Evolutionary conservation across 768 basidiomycete genomes (phyloP).

Genomic region (Termitomyces eurrhizus): DNA sequence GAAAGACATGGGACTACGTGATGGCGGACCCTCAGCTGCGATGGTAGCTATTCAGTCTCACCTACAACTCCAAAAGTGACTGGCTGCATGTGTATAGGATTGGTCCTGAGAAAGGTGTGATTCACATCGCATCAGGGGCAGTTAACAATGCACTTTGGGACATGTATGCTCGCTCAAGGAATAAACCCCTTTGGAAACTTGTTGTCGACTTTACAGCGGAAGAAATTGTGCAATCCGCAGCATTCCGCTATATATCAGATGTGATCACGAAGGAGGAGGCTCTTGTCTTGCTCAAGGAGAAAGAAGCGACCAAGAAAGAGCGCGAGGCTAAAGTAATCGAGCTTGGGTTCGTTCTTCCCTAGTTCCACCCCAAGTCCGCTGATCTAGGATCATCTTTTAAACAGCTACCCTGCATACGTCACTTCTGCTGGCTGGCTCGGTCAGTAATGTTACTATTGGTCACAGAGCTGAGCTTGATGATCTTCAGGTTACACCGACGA

Average conservation of each 20-base stretch:
- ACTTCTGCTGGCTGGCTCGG: conserved; percentile 93
- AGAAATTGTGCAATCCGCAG: conserved; percentile 69
- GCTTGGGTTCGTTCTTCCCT: conserved; percentile 44
- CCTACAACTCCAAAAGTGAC: neutral
- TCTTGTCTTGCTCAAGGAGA: conserved; percentile 72
- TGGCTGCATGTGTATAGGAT: conserved; percentile 45
- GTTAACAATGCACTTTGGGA: conserved; percentile 96
- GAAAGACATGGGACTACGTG: conserved; percentile 83
- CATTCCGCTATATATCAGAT: conserved; percentile 92
- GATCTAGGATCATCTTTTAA: conserved; percentile 19
- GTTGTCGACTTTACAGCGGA: conserved; percentile 89
- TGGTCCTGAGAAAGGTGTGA: conserved; percentile 94
- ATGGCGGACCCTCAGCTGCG: conserved; percentile 86
- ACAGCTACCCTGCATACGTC: conserved; percentile 89
- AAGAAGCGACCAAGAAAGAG: conserved; percentile 71
- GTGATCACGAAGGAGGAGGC: conserved; percentile 92
- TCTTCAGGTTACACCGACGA: conserved; percentile 83
- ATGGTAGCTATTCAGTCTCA: conserved; percentile 46
- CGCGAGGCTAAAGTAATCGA: conserved; percentile 73
- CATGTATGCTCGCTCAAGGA: conserved; percentile 74
- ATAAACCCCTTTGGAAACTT: conserved; percentile 93
- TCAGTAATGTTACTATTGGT: conserved; percentile 20
- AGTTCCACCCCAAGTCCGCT: neutral
- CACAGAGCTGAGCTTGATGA: neutral
- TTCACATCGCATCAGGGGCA: conserved; percentile 84